Base-by-base conservation (phyloP, 495 filamentous ascomycete genomes). In the Penicillium angulare region DNA sequence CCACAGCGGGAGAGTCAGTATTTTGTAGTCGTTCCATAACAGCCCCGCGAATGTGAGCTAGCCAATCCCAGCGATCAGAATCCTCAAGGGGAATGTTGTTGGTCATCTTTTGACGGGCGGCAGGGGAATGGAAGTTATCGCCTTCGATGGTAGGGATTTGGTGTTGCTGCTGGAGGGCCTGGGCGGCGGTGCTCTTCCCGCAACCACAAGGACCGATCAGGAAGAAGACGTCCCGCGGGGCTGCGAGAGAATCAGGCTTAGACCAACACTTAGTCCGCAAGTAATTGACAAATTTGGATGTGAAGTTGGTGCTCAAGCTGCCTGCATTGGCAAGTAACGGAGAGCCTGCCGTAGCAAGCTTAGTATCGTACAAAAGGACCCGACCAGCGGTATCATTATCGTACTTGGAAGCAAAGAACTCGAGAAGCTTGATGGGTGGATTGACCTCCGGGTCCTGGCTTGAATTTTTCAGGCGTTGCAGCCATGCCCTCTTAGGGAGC, bases 391-490 rank as follows among this genome's bases (percentile, higher is more conserved):
- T 35, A 22, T 72, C 65, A 27, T 70, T 69, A 50, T 71, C 71
- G 44, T 73, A 79, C 33, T 73, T 77, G 10, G 43, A 49, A 26
- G 63, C 51, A 39, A 77, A 79, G 56, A 72, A 79, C n/a, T 73
- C 71, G 6, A 73, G 48, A 10, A 80, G 57, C 49, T 79, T 79
- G 42, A 76, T 62, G 1, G 76, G 66, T 0, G 76, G 77, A 23
- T 69, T 77, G 49, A 15, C 55, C 31, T 40, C 53, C n/a, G 60
- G 66, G 21, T 78, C 69, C 16, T 49, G 50, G 13, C 81, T 59
- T 4, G 60, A 62, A 8, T 50, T 52, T 5, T 53, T 55, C 3
- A 83, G 66, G 21, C 63, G 66, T 9, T 70, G 43, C 0, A 83
- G 36, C 81, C 80, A 85, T 47, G 74, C 67, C 10, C 55, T 47